These are phyloP conservation scores for Candida hispaniensis DNA, from an alignment of 805 yeast genomes.

Conservation along the genomic window DNA sequence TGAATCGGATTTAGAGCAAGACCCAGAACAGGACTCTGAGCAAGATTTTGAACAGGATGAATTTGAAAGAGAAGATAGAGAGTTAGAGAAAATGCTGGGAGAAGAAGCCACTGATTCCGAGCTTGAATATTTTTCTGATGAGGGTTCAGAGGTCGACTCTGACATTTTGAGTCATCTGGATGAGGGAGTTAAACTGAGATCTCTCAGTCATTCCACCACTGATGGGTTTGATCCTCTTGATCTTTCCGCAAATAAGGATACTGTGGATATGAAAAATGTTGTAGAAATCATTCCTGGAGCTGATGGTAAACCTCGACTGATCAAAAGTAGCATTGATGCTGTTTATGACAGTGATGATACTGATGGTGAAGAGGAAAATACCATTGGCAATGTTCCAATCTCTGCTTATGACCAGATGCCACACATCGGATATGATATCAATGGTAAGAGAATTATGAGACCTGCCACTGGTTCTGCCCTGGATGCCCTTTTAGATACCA, in stretches of 20 bases:
- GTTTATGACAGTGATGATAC: conserved; percentile 92
- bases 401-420: conserved; percentile 96
- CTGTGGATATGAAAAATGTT: conserved; percentile 29
- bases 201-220: conserved; percentile 30
- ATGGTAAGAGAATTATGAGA: conserved; percentile 96
- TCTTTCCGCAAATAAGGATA: conserved; percentile 32
- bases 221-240: conserved; percentile 27
- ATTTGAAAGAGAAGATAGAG: conserved; percentile 21
- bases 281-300: conserved; percentile 27
- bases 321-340: conserved; percentile 87
- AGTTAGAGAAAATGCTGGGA: conserved; percentile 24
- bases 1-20: background rate
- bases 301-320: conserved; percentile 70
- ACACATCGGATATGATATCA: conserved; percentile 91
- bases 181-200: conserved; percentile 51
- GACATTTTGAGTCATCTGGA: conserved; percentile 42
- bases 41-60: conserved; percentile 22
- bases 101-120: conserved; percentile 22
- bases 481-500: conserved; percentile 77
- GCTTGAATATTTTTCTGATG: conserved; percentile 19
- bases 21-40: conserved; percentile 2
- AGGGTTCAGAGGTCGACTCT: conserved; percentile 29
- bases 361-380: conserved; percentile 68
- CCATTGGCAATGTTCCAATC: conserved; percentile 88
- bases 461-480: conserved; percentile 96